Evolutionary conservation across 179 eudicot genomes (phyloP).

Genomic region (Spinacia oleracea): DNA sequence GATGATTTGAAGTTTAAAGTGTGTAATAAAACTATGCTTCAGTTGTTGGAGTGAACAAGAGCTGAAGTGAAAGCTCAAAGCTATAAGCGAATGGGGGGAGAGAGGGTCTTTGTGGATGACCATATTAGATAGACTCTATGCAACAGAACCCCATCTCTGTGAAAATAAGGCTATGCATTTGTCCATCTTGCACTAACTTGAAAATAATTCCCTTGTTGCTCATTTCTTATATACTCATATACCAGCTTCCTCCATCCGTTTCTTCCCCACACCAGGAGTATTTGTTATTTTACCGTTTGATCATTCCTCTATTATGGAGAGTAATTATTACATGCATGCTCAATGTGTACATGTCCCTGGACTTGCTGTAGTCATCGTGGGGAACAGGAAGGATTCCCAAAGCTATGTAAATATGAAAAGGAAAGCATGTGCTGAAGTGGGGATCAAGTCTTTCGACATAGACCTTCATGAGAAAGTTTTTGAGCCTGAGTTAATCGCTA

Average conservation of each 20-base stretch:
- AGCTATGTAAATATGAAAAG: conserved; percentile 93
- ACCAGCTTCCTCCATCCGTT: not conserved
- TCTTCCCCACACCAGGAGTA: not conserved
- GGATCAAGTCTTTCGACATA: conserved; percentile 70
- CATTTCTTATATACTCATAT: not conserved
- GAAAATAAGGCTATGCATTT: too few species aligned
- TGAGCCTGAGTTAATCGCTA: conserved; percentile 65
- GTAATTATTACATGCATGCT: not conserved
- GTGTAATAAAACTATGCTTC: not conserved
- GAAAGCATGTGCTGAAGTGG: conserved; percentile 93
- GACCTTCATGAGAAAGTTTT: conserved; percentile 79
- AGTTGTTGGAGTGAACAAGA: not conserved
- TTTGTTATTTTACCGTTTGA: not conserved
- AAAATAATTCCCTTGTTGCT: not conserved
- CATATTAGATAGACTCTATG: too few species aligned
- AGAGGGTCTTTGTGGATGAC: too few species aligned
- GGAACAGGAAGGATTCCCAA: conserved; percentile 76
- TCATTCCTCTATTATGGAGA: not conserved
- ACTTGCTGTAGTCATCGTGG: conserved; percentile 89
- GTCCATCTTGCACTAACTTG: not conserved
- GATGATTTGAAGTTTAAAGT: too few species aligned
- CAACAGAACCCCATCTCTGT: too few species aligned
- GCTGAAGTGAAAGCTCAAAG: too few species aligned
- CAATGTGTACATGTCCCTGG: conserved; percentile 68
- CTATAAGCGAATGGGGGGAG: too few species aligned